Evolutionary conservation across 169 alveolate genomes (phyloP), one percentile per base, ranked within the genome.

Genomic region (Cryptosporidium ubiquitum): DNA sequence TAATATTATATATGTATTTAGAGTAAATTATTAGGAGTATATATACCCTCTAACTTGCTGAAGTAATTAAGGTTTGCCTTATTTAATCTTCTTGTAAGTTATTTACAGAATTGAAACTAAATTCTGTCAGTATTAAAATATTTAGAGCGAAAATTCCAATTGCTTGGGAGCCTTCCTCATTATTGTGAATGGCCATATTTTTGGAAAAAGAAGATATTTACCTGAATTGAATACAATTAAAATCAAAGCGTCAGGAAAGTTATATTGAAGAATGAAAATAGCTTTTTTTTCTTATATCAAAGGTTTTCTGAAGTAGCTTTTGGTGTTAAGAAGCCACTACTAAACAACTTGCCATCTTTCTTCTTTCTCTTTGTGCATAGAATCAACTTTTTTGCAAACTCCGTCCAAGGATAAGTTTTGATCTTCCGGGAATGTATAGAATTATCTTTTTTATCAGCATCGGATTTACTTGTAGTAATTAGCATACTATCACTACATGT

Each of bases 331-430:
- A 73, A 52, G 9, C 70, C 85, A 58, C 29, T 52, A 40, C 58
- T 31, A 31, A 61, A 55, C 51, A 37, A 57, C 31, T 73, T 73
- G 3, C 69, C 85, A 26, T 79, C 89, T 39, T 61, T 79, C 75
- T 79, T 79, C 66, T 79, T 79, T 49, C 75, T 79, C 35, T 79
- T 79, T 37, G 89, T 79, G 31, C 89, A 79, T 20, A 79, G 68
- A 60, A 79, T 79, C 75, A 79, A 47, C 64, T 79, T 79, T 40
- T 66, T 79, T 44, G 89, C 89, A 3, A 79, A 33, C 58, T 79
- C 89, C 3, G 89, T 61, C 89, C 89, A 79, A 0, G 89, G 89
- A 64, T 79, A 79, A 40, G 89, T 79, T 42, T 79, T 79, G 14
- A 64, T 79, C 61, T 79, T 79, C 42, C 89, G 60, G 35, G 89